Conservation (phyloP, 805 yeast genomes). For the Sugiyamaella boreocaroliniensis region DNA sequence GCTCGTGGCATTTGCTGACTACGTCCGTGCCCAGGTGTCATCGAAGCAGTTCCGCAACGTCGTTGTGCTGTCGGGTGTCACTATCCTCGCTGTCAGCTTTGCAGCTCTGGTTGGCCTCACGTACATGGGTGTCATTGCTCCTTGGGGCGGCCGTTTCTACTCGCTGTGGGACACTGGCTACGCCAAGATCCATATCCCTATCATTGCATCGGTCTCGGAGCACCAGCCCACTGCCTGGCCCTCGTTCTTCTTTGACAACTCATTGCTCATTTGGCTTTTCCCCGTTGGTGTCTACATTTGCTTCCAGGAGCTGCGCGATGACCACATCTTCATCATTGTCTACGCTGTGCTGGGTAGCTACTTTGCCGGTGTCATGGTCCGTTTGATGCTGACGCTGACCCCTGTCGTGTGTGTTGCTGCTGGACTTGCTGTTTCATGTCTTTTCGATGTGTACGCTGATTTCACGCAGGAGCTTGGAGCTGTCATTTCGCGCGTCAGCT, state of each 20-base stretch:
- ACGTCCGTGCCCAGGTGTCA: conserved; percentile 66
- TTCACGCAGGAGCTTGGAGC: conserved; percentile 29
- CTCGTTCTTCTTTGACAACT: conserved; percentile 90
- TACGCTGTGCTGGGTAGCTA: conserved; percentile 92
- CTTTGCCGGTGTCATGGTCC: conserved; percentile 98
- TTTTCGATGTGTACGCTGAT: conserved; percentile 76
- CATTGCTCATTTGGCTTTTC: conserved; percentile 92
- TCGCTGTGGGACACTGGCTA: conserved; percentile 97
- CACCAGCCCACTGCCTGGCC: conserved; percentile 99
- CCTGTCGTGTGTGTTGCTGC: conserved; percentile 93
- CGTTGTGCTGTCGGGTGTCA: conserved; percentile 45
- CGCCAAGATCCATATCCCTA: conserved; percentile 97
- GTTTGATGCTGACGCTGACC: conserved; percentile 93
- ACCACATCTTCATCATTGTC: conserved; percentile 86
- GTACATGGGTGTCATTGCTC: conserved; percentile 88
- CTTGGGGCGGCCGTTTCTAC: conserved; percentile 99
- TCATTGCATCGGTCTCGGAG: conserved; percentile 97
- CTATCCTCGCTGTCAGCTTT: conserved; percentile 57
- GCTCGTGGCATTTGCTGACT: conserved; percentile 79
- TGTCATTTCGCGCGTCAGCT: background rate
- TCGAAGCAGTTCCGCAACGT: conserved; percentile 56
- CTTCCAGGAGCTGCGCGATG: conserved; percentile 83
- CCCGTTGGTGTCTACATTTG: conserved; percentile 93
- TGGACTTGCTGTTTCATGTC: conserved; percentile 78
- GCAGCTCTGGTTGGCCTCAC: conserved; percentile 73